Percentiles rank a stretch among this genome's conserved stretches.
Conservation (phyloP, 345 rosid species). For the Mangifera indica region DNA sequence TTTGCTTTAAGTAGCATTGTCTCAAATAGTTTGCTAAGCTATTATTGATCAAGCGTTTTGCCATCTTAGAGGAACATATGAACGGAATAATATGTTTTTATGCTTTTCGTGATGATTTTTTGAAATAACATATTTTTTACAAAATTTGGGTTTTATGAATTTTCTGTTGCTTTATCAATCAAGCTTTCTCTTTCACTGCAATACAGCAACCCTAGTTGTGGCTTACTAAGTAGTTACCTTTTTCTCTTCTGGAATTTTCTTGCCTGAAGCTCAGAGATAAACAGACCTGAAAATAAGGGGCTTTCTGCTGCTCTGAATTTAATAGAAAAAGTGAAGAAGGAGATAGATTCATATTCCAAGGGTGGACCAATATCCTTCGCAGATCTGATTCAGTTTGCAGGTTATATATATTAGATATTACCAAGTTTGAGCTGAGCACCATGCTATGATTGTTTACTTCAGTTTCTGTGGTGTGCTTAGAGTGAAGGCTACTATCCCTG, state of each 20-base stretch:
- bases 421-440: conserved; percentile 7
- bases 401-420: conserved; percentile 24
- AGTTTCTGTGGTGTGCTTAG: conserved; percentile 2
- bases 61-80: neutral
- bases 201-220: neutral
- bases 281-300: conserved; percentile 82
- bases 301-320: conserved; percentile 61
- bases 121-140: neutral
- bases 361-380: conserved; percentile 89
- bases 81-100: neutral
- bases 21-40: neutral
- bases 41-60: neutral
- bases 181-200: conserved; percentile 3
- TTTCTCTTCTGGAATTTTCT: conserved; percentile 23
- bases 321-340: conserved; percentile 63
- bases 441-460: neutral
- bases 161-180: neutral
- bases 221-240: conserved; percentile 11
- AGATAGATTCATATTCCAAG: conserved; percentile 78
- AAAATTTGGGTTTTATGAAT: neutral
- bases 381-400: conserved; percentile 81
- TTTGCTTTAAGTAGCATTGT: conserved; percentile 20
- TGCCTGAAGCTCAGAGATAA: conserved; percentile 86
- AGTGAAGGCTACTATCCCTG: conserved; percentile 2
- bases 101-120: neutral